These are phyloP conservation scores for Xylaria sp. DNA, from an alignment of 2,329 filamentous ascomycete species.

Conservation along the genomic window DNA sequence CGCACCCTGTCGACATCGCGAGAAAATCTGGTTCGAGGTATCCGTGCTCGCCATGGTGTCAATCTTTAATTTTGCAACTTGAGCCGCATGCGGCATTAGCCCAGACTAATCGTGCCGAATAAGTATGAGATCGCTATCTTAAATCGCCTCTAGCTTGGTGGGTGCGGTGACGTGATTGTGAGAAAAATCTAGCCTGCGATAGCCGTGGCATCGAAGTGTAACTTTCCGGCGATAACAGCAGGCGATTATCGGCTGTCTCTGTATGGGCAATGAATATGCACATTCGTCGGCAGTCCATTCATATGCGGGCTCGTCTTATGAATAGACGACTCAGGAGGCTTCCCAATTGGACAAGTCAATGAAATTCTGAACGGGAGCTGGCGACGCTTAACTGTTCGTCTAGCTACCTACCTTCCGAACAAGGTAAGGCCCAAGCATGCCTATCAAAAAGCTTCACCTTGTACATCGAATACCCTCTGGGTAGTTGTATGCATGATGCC, in stretches of 20 bases:
- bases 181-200: neutral
- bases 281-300: neutral
- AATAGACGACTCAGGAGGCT: neutral
- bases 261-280: neutral
- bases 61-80: constrained; percentile 15
- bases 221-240: neutral
- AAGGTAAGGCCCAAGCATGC: neutral
- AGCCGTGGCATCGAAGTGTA: neutral
- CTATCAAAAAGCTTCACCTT: neutral
- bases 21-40: constrained; percentile 15
- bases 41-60: neutral
- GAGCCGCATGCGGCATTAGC: constrained; percentile 20
- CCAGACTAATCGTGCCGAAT: neutral
- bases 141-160: neutral
- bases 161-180: neutral
- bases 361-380: neutral
- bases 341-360: neutral
- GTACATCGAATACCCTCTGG: neutral
- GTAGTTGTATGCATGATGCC: neutral
- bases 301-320: neutral
- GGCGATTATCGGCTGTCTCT: neutral
- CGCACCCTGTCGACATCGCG: constrained; percentile 34
- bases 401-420: constrained; percentile 9
- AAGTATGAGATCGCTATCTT: neutral
- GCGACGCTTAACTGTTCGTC: neutral